Percentiles rank a stretch among this genome's conserved stretches.
These are phyloP conservation scores for Macrophomina tecta DNA, from an alignment of 2,329 filamentous ascomycete genomes.

Conservation along the genomic window DNA sequence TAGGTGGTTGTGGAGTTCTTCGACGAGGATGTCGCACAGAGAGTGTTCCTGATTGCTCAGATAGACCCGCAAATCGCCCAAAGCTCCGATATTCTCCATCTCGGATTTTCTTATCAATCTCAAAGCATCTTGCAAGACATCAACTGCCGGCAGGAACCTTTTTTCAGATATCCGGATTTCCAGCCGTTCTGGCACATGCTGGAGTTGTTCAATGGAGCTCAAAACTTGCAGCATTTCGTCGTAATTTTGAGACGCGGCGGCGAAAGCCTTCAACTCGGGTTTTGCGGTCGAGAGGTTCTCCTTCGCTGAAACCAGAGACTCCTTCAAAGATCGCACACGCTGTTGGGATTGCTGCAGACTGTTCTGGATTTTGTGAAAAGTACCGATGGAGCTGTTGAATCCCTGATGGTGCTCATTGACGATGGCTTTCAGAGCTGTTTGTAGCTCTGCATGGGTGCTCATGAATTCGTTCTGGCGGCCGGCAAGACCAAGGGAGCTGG, in stretches of 20 bases:
- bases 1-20: conserved; percentile 94
- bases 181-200: conserved; percentile 86
- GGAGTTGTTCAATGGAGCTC: conserved; percentile 75
- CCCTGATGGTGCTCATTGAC: conserved; percentile 99
- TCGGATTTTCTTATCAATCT: conserved; percentile 84
- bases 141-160: conserved; percentile 88
- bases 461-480: conserved; percentile 87
- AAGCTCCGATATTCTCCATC: conserved; percentile 86
- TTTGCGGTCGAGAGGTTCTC: conserved; percentile 82
- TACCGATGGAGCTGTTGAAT: conserved; percentile 98
- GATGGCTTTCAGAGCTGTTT: conserved; percentile 89
- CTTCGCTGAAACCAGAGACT: conserved; percentile 82
- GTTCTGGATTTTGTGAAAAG: conserved; percentile 96
- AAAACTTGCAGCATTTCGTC: conserved; percentile 87
- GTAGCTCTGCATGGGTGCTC: conserved; percentile 83
- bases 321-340: conserved; percentile 80
- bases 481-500: conserved; percentile 89
- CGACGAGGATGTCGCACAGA: conserved; percentile 92
- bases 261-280: conserved; percentile 88
- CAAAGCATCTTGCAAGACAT: conserved; percentile 86
- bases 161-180: conserved; percentile 97
- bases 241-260: conserved; percentile 85
- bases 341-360: conserved; percentile 90
- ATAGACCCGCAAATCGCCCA: conserved; percentile 85
- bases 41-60: conserved; percentile 91